Evolutionary conservation across 495 filamentous ascomycete genomes (phyloP).

Genomic region (Penicillium samsonianum): DNA sequence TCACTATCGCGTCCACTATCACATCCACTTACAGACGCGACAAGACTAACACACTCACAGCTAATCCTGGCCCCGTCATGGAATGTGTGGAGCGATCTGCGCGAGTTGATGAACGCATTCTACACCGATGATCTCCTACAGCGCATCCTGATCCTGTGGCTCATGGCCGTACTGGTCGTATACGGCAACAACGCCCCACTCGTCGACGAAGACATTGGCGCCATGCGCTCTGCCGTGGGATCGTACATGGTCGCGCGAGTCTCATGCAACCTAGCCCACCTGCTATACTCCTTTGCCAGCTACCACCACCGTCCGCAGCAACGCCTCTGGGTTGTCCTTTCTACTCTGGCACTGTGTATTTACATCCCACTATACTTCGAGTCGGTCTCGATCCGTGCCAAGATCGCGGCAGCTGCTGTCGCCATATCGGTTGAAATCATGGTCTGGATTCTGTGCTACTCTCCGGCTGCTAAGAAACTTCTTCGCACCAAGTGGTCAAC

Average conservation of each 20-base stretch:
- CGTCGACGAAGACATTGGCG: constrained; percentile 42
- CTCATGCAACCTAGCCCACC: constrained; percentile 28
- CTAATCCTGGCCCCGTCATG: constrained; percentile 39
- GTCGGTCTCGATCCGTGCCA: constrained; percentile 34
- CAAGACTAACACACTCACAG: too few species aligned
- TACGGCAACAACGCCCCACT: constrained; percentile 51
- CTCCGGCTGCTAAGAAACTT: constrained; percentile 34
- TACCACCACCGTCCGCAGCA: constrained; percentile 43
- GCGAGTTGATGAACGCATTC: constrained; percentile 52
- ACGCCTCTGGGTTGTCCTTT: constrained; percentile 36
- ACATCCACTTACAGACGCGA: too few species aligned
- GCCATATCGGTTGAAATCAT: constrained; percentile 37
- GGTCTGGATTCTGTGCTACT: constrained; percentile 38
- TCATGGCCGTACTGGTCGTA: constrained; percentile 47
- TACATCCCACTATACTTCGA: constrained; percentile 45
- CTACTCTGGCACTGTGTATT: constrained; percentile 32
- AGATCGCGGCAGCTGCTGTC: constrained; percentile 42
- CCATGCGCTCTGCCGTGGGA: constrained; percentile 43
- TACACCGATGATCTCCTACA: constrained; percentile 52
- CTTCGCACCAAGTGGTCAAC: constrained; percentile 40
- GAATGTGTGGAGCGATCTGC: constrained; percentile 51
- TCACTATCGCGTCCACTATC: too few species aligned
- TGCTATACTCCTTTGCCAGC: constrained; percentile 40
- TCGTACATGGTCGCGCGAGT: constrained; percentile 41
- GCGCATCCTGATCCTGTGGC: constrained; percentile 48